phyloP scores from a whole-genome alignment of 2,329 filamentous ascomycete species.

The Achaetomium macrosporum region DNA sequence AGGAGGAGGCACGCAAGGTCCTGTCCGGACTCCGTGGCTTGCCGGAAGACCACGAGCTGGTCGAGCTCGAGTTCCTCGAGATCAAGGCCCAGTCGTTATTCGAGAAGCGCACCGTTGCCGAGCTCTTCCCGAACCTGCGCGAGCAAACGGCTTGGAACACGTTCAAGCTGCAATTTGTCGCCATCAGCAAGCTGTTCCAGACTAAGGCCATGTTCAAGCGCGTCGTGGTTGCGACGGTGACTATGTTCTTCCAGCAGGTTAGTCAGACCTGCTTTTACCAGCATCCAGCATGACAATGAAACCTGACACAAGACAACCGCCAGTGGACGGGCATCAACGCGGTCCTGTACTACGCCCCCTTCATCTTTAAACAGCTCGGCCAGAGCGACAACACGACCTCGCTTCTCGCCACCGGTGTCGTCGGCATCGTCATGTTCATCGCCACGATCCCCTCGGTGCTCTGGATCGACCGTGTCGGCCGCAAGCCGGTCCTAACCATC shows the following conservation, averaged over 20 bases:
- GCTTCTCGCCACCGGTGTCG: constrained; percentile 64
- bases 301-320: too few species aligned
- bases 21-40: constrained; percentile 61
- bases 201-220: constrained; percentile 61
- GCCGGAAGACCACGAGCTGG: constrained; percentile 56
- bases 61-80: constrained; percentile 73
- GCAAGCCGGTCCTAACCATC: constrained; percentile 55
- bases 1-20: constrained; percentile 59
- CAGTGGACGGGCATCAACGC: constrained; percentile 49
- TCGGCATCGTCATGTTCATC: constrained; percentile 65
- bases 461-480: constrained; percentile 58
- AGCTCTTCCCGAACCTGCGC: constrained; percentile 60
- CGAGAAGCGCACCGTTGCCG: constrained; percentile 63
- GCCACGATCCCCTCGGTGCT: constrained; percentile 61
- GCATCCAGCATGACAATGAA: constrained; percentile 9
- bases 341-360: constrained; percentile 63
- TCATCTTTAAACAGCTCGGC: constrained; percentile 63
- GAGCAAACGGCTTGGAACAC: constrained; percentile 56
- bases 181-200: constrained; percentile 59
- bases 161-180: constrained; percentile 65
- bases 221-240: constrained; percentile 57
- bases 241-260: constrained; percentile 56
- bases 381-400: constrained; percentile 46
- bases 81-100: constrained; percentile 75
- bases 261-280: constrained; percentile 22